Evolutionary conservation across 352 stramenopile species (phyloP).

Genomic region (Globisporangium recalcitrans): DNA sequence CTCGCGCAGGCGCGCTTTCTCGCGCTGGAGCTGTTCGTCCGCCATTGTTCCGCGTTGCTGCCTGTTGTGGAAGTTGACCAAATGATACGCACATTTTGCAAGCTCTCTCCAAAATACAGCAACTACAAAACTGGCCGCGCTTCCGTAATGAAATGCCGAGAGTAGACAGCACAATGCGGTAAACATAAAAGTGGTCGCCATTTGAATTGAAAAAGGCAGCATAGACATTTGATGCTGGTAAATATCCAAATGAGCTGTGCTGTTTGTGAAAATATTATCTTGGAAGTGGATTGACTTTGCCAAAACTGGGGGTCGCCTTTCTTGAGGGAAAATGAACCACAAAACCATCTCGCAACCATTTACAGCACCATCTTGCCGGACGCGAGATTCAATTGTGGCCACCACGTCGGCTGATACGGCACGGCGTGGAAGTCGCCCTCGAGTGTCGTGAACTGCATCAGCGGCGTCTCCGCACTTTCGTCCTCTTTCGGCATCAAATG

Average conservation of each 20-base stretch:
- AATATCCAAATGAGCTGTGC: neutral
- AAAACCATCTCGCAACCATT: constrained; percentile 8
- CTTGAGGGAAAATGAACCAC: too few species aligned
- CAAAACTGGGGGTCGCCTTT: constrained; percentile 3
- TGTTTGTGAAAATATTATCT: neutral
- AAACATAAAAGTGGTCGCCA: too few species aligned
- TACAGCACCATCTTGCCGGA: constrained; percentile 74
- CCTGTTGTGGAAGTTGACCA: neutral
- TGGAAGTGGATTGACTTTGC: neutral
- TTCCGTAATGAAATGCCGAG: too few species aligned
- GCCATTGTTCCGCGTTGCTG: neutral
- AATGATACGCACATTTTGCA: neutral
- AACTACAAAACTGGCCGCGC: neutral
- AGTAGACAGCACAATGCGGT: too few species aligned
- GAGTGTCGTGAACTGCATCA: constrained; percentile 58
- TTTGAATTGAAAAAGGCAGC: neutral
- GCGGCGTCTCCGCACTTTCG: constrained; percentile 25
- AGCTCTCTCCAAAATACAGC: neutral
- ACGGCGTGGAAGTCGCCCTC: constrained; percentile 65
- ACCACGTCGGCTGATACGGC: constrained; percentile 74
- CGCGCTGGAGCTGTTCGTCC: constrained; percentile 17
- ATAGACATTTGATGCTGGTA: neutral
- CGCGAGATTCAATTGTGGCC: constrained; percentile 55
- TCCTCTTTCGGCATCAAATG: constrained; percentile 45
- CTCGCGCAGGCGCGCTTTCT: constrained; percentile 31